phyloP scores from a whole-genome alignment of 2,329 filamentous ascomycete genomes.

The Metarhizium humberi region DNA sequence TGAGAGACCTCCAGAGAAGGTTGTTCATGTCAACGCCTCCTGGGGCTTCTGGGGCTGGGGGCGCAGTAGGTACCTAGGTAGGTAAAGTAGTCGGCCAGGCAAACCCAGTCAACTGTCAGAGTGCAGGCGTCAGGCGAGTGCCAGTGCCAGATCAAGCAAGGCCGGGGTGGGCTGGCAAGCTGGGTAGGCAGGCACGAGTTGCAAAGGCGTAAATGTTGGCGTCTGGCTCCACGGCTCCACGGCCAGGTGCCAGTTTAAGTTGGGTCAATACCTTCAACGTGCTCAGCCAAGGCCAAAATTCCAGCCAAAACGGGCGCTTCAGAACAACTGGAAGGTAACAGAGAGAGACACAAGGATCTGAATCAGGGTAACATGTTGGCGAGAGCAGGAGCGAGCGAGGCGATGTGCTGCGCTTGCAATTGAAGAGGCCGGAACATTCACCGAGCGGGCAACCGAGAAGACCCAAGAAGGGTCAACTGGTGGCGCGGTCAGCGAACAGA shows the following conservation, averaged over 20 bases:
- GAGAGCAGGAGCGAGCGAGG: neutral
- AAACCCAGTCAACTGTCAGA: neutral
- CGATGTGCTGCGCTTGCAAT: neutral
- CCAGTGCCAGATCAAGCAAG: neutral
- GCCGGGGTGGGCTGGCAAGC: neutral
- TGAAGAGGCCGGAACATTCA: neutral
- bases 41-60: neutral
- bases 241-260: neutral
- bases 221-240: neutral
- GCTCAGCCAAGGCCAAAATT: no score
- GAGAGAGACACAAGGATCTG: no score
- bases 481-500: neutral
- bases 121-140: neutral
- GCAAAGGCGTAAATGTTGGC: neutral
- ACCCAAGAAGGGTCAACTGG: neutral
- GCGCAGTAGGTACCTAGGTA: neutral
- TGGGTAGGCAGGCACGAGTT: neutral
- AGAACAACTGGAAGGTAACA: no score
- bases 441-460: neutral
- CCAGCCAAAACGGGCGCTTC: no score
- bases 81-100: neutral
- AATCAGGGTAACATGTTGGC: no score
- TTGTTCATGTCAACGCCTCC: neutral
- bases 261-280: no score
- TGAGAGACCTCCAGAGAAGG: neutral